Evolutionary conservation across 371 early-diverging fungal genomes (phyloP).

Genomic region (Mucor lusitanicus): DNA sequence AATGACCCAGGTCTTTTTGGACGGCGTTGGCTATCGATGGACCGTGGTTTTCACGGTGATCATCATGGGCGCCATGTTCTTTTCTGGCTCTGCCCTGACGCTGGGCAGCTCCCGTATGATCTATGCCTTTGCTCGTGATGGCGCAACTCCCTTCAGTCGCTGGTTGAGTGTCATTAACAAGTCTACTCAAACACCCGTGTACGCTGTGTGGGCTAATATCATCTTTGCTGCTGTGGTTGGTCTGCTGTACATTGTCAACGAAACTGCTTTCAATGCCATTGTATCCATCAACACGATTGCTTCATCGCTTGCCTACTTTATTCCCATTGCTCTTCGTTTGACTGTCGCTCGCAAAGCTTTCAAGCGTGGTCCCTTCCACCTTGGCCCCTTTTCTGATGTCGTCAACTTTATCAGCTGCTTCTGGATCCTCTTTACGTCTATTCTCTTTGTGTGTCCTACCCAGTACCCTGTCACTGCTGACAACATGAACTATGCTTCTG

Average conservation of each 20-base stretch:
- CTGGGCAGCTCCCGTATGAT: constrained; percentile 68
- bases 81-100: constrained; percentile 53
- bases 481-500: constrained; percentile 50
- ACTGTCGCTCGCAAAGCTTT: constrained; percentile 52
- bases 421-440: constrained; percentile 63
- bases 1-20: constrained; percentile 59
- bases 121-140: too few species aligned
- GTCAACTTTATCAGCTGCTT: constrained; percentile 53
- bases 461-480: constrained; percentile 56
- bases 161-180: constrained; percentile 46
- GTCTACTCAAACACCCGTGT: constrained; percentile 34
- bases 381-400: constrained; percentile 57
- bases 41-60: constrained; percentile 54
- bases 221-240: constrained; percentile 37
- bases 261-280: constrained; percentile 57
- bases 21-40: constrained; percentile 58
- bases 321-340: constrained; percentile 56
- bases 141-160: constrained; percentile 56
- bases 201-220: constrained; percentile 36
- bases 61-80: constrained; percentile 59
- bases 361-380: constrained; percentile 57
- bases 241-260: constrained; percentile 39
- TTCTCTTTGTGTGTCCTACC: constrained; percentile 65
- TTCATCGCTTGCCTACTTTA: constrained; percentile 65
- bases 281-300: constrained; percentile 67